These are phyloP conservation scores for Pseudoturritis turrita DNA, from an alignment of 345 rosid genomes.

Conservation along the genomic window DNA sequence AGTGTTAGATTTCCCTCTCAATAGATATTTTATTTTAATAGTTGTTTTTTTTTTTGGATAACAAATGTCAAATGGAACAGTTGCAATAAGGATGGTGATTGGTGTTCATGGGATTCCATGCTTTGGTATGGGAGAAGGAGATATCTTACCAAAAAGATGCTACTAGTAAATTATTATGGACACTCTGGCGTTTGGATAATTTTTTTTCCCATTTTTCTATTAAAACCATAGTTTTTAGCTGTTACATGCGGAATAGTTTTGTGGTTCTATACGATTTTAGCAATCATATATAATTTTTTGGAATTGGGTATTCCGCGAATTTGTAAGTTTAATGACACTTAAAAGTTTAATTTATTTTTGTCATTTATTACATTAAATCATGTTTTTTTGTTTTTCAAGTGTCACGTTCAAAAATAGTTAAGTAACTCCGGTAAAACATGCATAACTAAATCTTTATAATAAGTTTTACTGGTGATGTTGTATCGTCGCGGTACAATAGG, in stretches of 20 bases:
- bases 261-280: too few relatives aligned
- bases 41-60: neutral
- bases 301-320: too few relatives aligned
- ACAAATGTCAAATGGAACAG: conserved; percentile 1
- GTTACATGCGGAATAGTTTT: neutral
- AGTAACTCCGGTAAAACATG: too few relatives aligned
- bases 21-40: conserved; percentile 25
- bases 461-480: too few relatives aligned
- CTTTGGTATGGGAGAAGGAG: conserved; percentile 9
- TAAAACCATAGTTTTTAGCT: neutral
- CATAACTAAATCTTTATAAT: too few relatives aligned
- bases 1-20: conserved; percentile 49
- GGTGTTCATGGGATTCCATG: conserved; percentile 28
- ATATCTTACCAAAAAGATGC: neutral
- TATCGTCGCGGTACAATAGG: too few relatives aligned
- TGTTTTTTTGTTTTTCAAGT: too few relatives aligned
- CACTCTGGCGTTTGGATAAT: conserved; percentile 3
- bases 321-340: too few relatives aligned
- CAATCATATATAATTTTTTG: too few relatives aligned
- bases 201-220: neutral
- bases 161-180: conserved; percentile 5
- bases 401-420: too few relatives aligned
- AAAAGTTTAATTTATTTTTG: too few relatives aligned
- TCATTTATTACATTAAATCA: too few relatives aligned
- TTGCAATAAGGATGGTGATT: conserved; percentile 18